Base-by-base conservation (phyloP, 306 rosid species). In the Crataegus laevigata region DNA sequence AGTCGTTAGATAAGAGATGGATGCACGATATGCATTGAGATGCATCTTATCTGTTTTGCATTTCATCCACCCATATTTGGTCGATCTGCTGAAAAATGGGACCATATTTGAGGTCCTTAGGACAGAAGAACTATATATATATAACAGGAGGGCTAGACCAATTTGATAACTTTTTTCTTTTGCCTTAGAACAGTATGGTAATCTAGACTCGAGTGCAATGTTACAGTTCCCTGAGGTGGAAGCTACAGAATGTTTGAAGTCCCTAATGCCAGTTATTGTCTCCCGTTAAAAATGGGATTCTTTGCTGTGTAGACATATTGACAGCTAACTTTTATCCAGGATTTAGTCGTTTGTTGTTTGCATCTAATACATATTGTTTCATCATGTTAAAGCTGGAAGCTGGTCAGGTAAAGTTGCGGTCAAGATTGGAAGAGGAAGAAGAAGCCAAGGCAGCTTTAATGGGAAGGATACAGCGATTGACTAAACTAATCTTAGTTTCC, bases 341-440 rank as follows among this genome's bases (percentile, higher is more conserved):
- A 32, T 67, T 26, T 8, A 19, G 60, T 22, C 75, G 26, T 51
- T 74, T 75, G 30, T 51, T 74, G 73, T 79, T 78, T 70, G 22
- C 84, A 50, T 34, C 59, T 79, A 73, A 75, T 63, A 51, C 78
- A 24, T 69, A 6, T 82, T 82, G 36, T 71, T 83, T 79, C 11
- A 66, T 80, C 72, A 72, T 86, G 83, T 80, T 72, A 83, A 85
- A 91, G 97, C 86, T 91, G 72, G 97, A 91, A 88, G 97, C 97
- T 63, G 97, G 91, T 70, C 97, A 91, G 79, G 84, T 83, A 72
- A 91, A 88, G 84, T 82, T 91, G 76, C 89, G 79, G 78, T 88
- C 93, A 36, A 91, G 96, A 84, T 78, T 91, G 84, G 96, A 91
- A 88, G 97, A 91, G 84, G 97, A 91, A 79, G 97, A 91, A 84